Conservation (phyloP, 306 rosid species). For the Luffa acutangula region DNA sequence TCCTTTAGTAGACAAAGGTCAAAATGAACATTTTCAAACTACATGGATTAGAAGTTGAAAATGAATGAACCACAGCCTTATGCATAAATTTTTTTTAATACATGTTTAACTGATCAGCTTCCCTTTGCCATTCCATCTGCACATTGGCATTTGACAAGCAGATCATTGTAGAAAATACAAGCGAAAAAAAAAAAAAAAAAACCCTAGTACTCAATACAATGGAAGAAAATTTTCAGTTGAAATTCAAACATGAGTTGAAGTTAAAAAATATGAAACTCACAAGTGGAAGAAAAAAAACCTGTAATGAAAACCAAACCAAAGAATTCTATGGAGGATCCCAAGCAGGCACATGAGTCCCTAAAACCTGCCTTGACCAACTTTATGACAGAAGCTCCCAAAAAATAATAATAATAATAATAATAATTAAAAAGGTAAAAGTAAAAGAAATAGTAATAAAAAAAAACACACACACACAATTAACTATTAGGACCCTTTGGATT, state of each 20-base stretch:
- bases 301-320: neutral
- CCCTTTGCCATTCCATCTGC: no score
- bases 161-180: no score
- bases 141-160: no score
- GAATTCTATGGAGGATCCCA: neutral
- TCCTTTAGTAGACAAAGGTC: no score
- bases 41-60: no score
- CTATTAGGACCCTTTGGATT: slow-evolving; percentile 5
- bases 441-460: neutral
- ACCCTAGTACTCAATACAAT: no score
- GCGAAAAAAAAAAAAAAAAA: no score
- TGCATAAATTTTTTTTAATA: no score
- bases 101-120: no score
- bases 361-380: neutral
- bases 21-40: no score
- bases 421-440: neutral
- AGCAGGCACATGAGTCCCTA: neutral
- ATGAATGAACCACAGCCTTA: no score
- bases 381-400: neutral
- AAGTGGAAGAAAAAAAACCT: neutral
- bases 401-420: neutral
- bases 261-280: neutral
- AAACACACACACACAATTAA: neutral
- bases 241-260: neutral
- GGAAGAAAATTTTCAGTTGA: neutral